These are phyloP conservation scores for Didymella pinodella DNA, from an alignment of 2,329 filamentous ascomycete species.

Conservation along the genomic window DNA sequence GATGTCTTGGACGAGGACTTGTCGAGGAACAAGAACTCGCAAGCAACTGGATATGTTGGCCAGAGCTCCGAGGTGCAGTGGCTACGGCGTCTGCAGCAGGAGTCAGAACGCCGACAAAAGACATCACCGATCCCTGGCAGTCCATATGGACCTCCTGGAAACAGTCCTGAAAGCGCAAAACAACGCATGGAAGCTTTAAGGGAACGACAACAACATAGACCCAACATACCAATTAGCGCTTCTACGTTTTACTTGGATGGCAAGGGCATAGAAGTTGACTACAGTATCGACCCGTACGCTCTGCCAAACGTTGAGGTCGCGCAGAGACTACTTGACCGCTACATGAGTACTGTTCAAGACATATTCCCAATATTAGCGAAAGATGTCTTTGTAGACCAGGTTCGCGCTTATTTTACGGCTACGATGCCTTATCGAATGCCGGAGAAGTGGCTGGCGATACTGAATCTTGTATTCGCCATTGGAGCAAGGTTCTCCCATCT, in stretches of 20 bases:
- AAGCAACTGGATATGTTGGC: neutral
- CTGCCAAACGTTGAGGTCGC: neutral
- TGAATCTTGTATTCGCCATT: slow-evolving; percentile 54
- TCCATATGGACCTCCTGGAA: neutral
- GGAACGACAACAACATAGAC: neutral
- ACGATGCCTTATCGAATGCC: slow-evolving; percentile 4
- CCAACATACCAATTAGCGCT: neutral
- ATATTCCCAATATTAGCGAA: neutral
- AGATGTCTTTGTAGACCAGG: neutral
- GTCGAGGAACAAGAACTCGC: neutral
- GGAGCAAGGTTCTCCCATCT: slow-evolving; percentile 50
- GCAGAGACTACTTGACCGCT: neutral
- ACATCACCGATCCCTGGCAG: neutral
- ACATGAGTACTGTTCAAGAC: neutral
- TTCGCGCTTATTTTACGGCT: neutral
- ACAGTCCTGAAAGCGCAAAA: neutral
- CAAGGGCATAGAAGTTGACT: neutral
- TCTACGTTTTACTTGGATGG: neutral
- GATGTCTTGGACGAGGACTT: neutral
- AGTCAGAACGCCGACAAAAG: neutral
- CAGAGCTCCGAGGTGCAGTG: neutral
- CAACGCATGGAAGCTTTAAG: neutral
- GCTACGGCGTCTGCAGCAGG: neutral
- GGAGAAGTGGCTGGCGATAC: slow-evolving; percentile 43
- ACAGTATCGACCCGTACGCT: neutral